Base-by-base conservation (phyloP, 805 yeast species). In the Pichia manshurica region DNA sequence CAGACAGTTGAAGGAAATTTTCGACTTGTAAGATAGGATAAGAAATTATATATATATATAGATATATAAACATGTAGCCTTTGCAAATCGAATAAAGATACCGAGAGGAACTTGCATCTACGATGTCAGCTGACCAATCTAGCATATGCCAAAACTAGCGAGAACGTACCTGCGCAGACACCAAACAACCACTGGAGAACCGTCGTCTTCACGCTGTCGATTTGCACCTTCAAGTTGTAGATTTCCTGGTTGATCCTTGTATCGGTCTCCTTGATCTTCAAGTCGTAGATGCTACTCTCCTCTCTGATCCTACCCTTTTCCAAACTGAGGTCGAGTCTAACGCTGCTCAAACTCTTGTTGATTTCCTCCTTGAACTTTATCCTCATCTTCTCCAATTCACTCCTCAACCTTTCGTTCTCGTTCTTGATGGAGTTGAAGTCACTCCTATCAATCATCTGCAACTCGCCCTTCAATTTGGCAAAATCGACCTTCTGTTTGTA, bases 101-200 rank as follows among this genome's bases (percentile, higher is more conserved):
- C 12, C 13, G 6, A 35, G 20, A n/a, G n/a, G n/a, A n/a, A 35
- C 13, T 13, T 21, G 3, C 13, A 5, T 6, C 6, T 19, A n/a
- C 7, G 5, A 16, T 19, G 2, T 40, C 46, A 63, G 51, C 66
- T 62, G 41, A 61, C 57, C 56, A 93, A 72, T 58, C 99, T 76
- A 43, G 90, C 87, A 64, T 93, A 93, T 1, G 98, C 97, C 57
- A 91, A 69, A 44, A 93, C 85, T 49, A 93, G 74, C 13, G 98
- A 98, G 68, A 91, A 87, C 1, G 97, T 87, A 84, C 98, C 99
- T 1, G 98, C 90, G 62, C 96, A 87, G 17, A 93, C 97, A 73
- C 98, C 98, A 58, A 93, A 88, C 53, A 93, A 75, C 99, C 99
- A 93, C 68, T 93, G 99, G 82, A 89, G 79, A 43, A 93, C 97